phyloP scores from a whole-genome alignment of 2,329 filamentous ascomycete species.

The Aspergillus glaucus region DNA sequence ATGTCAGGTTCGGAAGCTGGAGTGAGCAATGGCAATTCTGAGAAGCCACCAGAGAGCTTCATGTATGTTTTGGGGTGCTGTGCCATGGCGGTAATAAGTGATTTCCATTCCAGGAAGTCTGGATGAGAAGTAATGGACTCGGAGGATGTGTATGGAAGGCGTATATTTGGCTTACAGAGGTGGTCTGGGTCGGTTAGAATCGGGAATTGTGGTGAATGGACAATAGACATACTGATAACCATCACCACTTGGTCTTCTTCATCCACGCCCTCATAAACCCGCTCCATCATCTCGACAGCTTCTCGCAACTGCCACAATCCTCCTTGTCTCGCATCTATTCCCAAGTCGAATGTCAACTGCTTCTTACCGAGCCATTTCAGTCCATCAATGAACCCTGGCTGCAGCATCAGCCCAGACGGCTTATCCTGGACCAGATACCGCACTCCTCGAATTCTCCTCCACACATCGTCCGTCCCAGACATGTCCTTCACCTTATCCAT shows the following conservation, averaged over 20 bases:
- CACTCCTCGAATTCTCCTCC: constrained; percentile 67
- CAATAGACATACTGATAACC: constrained; percentile 52
- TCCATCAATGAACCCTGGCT: constrained; percentile 57
- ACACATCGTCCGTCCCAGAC: constrained; percentile 54
- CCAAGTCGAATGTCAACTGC: constrained; percentile 71
- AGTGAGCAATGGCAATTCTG: constrained; percentile 59
- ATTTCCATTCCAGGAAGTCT: constrained; percentile 63
- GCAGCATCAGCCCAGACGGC: constrained; percentile 58
- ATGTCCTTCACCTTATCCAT: constrained; percentile 52
- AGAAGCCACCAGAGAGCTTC: constrained; percentile 84
- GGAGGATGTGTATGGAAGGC: constrained; percentile 47
- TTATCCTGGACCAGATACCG: constrained; percentile 78
- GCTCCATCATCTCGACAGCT: constrained; percentile 62
- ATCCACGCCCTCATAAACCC: constrained; percentile 55
- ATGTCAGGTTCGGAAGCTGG: constrained; percentile 13
- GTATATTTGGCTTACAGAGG: constrained; percentile 79
- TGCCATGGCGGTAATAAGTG: constrained; percentile 61
- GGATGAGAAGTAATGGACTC: constrained; percentile 38
- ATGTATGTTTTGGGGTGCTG: constrained; percentile 65
- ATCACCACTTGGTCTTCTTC: constrained; percentile 53
- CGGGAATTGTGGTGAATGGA: not conserved
- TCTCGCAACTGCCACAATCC: constrained; percentile 70
- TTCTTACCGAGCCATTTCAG: constrained; percentile 59
- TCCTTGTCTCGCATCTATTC: constrained; percentile 71
- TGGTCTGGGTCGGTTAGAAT: constrained; percentile 56